These are phyloP conservation scores for Rhododendron simsii DNA, from an alignment of 148 eudicot genomes.

Conservation along the genomic window DNA sequence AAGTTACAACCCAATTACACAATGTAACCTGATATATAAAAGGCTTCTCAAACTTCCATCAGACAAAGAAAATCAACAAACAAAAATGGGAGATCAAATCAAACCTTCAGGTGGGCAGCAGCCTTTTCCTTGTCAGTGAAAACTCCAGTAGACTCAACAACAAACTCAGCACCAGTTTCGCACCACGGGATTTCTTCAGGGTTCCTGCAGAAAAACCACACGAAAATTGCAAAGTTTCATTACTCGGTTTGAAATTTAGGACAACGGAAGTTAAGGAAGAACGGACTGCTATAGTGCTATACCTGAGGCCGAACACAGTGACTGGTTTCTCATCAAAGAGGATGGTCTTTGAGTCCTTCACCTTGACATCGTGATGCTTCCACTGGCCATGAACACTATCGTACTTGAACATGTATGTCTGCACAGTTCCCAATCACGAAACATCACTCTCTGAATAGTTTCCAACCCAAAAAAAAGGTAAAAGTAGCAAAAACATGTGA, in stretches of 20 bases:
- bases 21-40: not conserved
- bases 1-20: not conserved
- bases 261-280: not conserved
- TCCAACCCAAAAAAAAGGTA: not conserved
- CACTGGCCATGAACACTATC: conserved; percentile 50
- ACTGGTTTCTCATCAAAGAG: conserved; percentile 45
- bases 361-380: conserved; percentile 45
- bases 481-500: not conserved
- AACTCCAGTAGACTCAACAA: conserved; percentile 76
- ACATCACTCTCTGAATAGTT: not conserved
- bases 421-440: not conserved
- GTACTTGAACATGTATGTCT: conserved; percentile 60
- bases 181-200: conserved; percentile 81
- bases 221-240: not conserved
- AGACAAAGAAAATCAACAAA: not conserved
- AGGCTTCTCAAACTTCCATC: not conserved
- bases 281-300: not conserved
- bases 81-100: not conserved
- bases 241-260: too few species aligned
- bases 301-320: conserved; percentile 32
- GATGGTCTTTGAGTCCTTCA: conserved; percentile 44
- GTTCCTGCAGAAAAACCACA: conserved; percentile 32
- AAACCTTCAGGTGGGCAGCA: conserved; percentile 71
- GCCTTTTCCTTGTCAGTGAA: conserved; percentile 77
- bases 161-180: conserved; percentile 58